Evolutionary conservation across 2,329 filamentous ascomycete species (phyloP).

Genomic region (Hymenotorrendiella dingleyae): DNA sequence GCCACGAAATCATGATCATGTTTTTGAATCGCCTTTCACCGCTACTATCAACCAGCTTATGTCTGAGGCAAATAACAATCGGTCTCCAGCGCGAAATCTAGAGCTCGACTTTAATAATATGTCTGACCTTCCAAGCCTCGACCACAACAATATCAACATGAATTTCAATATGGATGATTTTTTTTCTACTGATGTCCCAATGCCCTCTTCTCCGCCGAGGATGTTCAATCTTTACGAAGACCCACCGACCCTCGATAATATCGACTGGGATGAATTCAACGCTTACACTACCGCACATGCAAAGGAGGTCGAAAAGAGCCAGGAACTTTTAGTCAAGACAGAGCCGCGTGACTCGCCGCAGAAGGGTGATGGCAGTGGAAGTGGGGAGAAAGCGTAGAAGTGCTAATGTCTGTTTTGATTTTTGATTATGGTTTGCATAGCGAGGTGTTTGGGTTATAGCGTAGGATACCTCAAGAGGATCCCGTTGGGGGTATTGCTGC

Average conservation of each 20-base stretch:
- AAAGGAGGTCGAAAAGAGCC: constrained; percentile 4
- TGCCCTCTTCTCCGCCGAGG: constrained; percentile 40
- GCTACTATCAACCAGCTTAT: constrained; percentile 29
- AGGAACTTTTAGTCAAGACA: constrained; percentile 16
- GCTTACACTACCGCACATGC: constrained; percentile 5
- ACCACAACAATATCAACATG: constrained; percentile 12
- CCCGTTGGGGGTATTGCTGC: constrained; percentile 3
- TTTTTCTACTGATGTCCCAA: constrained; percentile 37
- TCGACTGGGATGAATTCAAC: constrained; percentile 26
- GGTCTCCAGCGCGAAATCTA: constrained; percentile 23
- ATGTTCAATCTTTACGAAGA: constrained; percentile 32
- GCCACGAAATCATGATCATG: constrained; percentile 21
- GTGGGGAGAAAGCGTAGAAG: constrained; percentile 5
- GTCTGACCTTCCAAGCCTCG: constrained; percentile 24
- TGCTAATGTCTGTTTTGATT: constrained; percentile 4
- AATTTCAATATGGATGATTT: constrained; percentile 34
- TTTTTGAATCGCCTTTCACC: constrained; percentile 32
- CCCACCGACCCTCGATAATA: constrained; percentile 17
- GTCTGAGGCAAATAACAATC: constrained; percentile 27
- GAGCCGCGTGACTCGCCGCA: constrained; percentile 17
- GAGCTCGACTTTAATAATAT: constrained; percentile 32
- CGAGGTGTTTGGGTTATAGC: constrained; percentile 16
- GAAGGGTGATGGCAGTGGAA: constrained; percentile 6
- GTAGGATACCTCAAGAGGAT: constrained; percentile 4
- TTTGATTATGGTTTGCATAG: constrained; percentile 18